A percentile compares a stretch with the other conserved stretches of the same genome.
These are phyloP conservation scores for Tilletia horrida DNA, from an alignment of 1,284 basidiomycete species.

Conservation along the genomic window DNA sequence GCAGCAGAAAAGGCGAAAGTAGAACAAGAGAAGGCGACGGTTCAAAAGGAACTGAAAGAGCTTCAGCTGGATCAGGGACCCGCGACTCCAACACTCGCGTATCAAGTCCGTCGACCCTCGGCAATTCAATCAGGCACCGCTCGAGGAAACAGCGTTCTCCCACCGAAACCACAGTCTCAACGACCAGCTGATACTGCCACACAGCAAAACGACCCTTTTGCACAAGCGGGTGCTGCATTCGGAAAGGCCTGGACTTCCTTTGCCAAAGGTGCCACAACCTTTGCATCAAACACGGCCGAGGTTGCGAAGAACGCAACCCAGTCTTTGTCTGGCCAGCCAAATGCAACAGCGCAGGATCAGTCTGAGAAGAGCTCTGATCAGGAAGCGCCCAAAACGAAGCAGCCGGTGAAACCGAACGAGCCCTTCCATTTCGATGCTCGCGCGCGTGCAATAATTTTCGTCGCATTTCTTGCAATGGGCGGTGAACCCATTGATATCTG, in stretches of 20 bases:
- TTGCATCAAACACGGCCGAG: conserved; percentile 2
- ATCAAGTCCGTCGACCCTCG: too few relatives aligned
- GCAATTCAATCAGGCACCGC: too few relatives aligned
- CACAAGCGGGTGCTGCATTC: conserved; percentile 7
- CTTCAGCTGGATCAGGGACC: conserved; percentile 13
- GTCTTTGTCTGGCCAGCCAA: not conserved
- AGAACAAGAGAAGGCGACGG: conserved; percentile 1
- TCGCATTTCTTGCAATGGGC: conserved; percentile 40
- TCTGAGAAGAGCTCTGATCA: not conserved
- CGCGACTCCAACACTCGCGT: not conserved
- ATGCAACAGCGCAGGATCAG: not conserved
- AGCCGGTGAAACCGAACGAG: conserved; percentile 45
- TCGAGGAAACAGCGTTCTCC: not conserved
- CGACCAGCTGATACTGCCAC: too few relatives aligned
- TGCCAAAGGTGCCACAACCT: conserved; percentile 14
- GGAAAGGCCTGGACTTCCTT: conserved; percentile 13
- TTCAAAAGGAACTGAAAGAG: conserved; percentile 9
- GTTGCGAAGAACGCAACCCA: conserved; percentile 10
- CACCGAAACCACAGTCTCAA: not conserved
- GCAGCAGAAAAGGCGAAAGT: conserved; percentile 3
- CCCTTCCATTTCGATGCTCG: conserved; percentile 47
- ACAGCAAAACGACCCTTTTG: not conserved
- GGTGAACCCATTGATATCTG: conserved; percentile 31
- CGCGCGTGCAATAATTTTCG: conserved; percentile 44
- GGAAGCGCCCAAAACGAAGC: conserved; percentile 14